Evolutionary conservation across 2,329 filamentous ascomycete species (phyloP).

Genomic region (Monosporascus sp.): DNA sequence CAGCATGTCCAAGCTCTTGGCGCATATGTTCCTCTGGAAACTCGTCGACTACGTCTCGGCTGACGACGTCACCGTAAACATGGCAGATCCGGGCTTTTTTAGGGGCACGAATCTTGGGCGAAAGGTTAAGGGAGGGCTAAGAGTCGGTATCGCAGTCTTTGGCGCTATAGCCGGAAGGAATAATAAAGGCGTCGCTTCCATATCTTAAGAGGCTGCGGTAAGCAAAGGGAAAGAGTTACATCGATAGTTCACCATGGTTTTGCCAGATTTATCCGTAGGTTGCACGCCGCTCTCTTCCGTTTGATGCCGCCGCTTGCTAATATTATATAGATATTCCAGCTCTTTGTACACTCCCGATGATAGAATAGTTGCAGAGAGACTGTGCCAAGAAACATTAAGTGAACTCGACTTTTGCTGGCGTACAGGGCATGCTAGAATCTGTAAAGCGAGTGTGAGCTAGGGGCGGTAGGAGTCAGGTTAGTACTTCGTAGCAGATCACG

Average conservation of each 20-base stretch:
- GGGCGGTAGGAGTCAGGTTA: too few relatives aligned
- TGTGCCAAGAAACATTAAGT: neutral
- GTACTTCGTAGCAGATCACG: too few relatives aligned
- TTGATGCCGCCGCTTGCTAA: neutral
- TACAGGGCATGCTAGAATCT: neutral
- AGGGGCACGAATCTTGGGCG: conserved; percentile 37
- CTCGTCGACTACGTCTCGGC: conserved; percentile 32
- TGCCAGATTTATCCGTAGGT: conserved; percentile 42
- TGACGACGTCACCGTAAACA: conserved; percentile 39
- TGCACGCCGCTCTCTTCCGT: neutral
- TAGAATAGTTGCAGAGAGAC: neutral
- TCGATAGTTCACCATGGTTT: conserved; percentile 44
- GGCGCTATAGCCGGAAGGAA: neutral
- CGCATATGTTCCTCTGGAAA: conserved; percentile 12
- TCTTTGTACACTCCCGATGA: neutral
- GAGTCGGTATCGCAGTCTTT: conserved; percentile 14
- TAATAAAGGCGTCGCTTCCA: conserved; percentile 35
- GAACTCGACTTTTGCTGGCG: neutral
- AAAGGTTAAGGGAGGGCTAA: conserved; percentile 21
- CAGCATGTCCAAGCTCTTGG: conserved; percentile 13
- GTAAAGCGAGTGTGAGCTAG: too few relatives aligned
- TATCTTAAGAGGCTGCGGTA: conserved; percentile 41
- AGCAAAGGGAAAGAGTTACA: conserved; percentile 44
- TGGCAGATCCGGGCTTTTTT: conserved; percentile 40
- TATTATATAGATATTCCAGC: neutral